Percentiles rank a stretch among this genome's conserved stretches.
phyloP scores from a whole-genome alignment of 495 filamentous ascomycete genomes.

The Patellaria atrata region DNA sequence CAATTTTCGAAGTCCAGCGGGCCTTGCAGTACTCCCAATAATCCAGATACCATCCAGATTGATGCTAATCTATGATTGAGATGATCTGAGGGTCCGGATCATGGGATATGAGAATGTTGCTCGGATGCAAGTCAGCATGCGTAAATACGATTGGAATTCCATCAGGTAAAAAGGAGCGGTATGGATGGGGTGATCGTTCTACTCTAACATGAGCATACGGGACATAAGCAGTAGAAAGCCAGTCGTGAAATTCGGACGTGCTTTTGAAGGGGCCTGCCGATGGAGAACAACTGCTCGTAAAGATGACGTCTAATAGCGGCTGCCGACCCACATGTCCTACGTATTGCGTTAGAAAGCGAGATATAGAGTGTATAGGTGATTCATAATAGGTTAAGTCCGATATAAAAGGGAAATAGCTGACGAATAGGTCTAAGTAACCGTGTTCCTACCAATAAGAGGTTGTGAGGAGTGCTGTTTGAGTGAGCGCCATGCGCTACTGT shows the following conservation, averaged over 20 bases:
- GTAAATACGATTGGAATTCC: constrained; percentile 27
- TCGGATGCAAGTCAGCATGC: constrained; percentile 30
- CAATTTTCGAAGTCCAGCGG: constrained; percentile 1
- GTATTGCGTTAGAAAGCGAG: constrained; percentile 1
- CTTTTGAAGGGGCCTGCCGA: constrained; percentile 29
- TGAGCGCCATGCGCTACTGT: constrained; percentile 19
- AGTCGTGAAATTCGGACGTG: constrained; percentile 33
- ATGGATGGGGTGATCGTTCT: constrained; percentile 28
- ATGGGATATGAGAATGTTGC: constrained; percentile 29
- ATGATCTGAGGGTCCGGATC: constrained; percentile 22
- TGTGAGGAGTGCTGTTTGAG: constrained; percentile 26
- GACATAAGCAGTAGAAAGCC: constrained; percentile 25
- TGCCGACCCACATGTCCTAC: constrained; percentile 18
- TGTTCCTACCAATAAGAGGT: constrained; percentile 22
- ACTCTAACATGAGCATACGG: constrained; percentile 19
- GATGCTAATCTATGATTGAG: constrained; percentile 30
- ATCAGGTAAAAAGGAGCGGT: constrained; percentile 19
- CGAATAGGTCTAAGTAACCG: too few species aligned
- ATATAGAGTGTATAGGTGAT: too few species aligned
- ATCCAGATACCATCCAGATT: constrained; percentile 31
- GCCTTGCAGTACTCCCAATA: constrained; percentile 36
- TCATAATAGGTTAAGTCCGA: too few species aligned
- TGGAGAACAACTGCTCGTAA: too few species aligned
- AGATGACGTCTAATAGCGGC: too few species aligned
- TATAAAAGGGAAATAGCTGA: too few species aligned